phyloP scores from a whole-genome alignment of 164 flowering plant genomes.

The Euptelea pleiosperma region DNA sequence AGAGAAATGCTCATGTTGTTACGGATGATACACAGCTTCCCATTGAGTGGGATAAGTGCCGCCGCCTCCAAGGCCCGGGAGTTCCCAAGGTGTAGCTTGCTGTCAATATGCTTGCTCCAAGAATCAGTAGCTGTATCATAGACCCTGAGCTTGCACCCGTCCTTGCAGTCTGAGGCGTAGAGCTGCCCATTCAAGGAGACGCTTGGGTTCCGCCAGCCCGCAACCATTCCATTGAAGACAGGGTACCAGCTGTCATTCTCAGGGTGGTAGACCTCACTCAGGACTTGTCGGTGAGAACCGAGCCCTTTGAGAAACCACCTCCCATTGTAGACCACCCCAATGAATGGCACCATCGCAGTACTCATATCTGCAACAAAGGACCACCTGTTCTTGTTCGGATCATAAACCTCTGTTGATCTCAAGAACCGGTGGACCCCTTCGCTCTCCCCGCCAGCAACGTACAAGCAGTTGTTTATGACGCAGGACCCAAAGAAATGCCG shows the following conservation, averaged over 20 bases:
- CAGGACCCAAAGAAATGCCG: conserved; percentile 78
- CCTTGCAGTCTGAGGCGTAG: conserved; percentile 82
- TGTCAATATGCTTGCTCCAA: conserved; percentile 70
- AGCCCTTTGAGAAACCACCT: conserved; percentile 85
- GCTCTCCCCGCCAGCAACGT: conserved; percentile 86
- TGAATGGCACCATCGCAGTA: conserved; percentile 80
- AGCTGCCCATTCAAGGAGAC: conserved; percentile 53
- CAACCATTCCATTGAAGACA: conserved; percentile 72
- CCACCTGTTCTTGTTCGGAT: conserved; percentile 84
- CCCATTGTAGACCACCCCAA: conserved; percentile 72
- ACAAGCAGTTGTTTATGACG: conserved; percentile 83
- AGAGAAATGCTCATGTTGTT: conserved; percentile 76
- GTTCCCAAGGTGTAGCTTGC: conserved; percentile 67
- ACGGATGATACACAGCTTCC: conserved; percentile 67
- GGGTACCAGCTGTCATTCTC: conserved; percentile 65
- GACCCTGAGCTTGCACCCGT: conserved; percentile 76
- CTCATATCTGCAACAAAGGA: conserved; percentile 74
- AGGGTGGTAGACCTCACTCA: conserved; percentile 72
- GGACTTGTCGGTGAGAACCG: conserved; percentile 70
- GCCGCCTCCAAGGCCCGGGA: conserved; percentile 75
- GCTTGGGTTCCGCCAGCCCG: conserved; percentile 82
- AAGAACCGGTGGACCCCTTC: conserved; percentile 62
- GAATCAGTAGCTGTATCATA: conserved; percentile 57
- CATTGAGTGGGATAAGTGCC: conserved; percentile 60
- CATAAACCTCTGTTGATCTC: conserved; percentile 81